Conservation (phyloP, 495 filamentous ascomycete genomes). For the Neurospora tetrasperma region DNA sequence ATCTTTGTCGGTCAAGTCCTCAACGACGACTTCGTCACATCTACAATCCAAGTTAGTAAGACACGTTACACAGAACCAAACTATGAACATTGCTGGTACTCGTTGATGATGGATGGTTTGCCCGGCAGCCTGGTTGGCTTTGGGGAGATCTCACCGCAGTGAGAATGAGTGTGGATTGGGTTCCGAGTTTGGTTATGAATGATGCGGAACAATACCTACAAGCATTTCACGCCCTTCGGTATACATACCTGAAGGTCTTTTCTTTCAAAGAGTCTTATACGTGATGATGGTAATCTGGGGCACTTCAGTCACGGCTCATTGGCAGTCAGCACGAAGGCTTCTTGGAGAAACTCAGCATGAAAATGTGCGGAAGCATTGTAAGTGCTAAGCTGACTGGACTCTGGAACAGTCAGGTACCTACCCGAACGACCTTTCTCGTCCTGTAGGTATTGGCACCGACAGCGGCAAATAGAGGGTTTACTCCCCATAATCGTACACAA, state of each 20-base stretch:
- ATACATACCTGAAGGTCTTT: neutral
- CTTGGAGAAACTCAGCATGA: too few species aligned
- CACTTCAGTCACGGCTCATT: too few species aligned
- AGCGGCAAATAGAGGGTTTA: too few species aligned
- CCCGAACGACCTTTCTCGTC: too few species aligned
- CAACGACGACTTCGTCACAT: neutral
- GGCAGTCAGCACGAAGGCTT: too few species aligned
- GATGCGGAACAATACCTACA: neutral
- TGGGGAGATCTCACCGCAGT: neutral
- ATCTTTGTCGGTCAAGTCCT: neutral
- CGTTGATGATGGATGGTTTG: neutral
- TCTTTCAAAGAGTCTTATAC: neutral
- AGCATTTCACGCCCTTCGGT: neutral
- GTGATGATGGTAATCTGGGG: too few species aligned
- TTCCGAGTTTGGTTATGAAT: neutral
- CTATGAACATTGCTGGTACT: neutral
- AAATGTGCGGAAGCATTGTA: too few species aligned
- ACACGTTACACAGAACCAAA: neutral
- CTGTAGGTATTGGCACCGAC: too few species aligned
- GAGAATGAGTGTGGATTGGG: neutral
- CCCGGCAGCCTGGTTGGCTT: neutral
- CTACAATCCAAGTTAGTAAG: neutral
- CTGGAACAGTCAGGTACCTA: too few species aligned
- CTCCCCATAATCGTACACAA: too few species aligned
- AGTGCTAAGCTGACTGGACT: too few species aligned